Percentiles rank a stretch among this genome's conserved stretches.
Conservation (phyloP, 139 green algal genomes). For the Chlorokybus atmophyticus region DNA sequence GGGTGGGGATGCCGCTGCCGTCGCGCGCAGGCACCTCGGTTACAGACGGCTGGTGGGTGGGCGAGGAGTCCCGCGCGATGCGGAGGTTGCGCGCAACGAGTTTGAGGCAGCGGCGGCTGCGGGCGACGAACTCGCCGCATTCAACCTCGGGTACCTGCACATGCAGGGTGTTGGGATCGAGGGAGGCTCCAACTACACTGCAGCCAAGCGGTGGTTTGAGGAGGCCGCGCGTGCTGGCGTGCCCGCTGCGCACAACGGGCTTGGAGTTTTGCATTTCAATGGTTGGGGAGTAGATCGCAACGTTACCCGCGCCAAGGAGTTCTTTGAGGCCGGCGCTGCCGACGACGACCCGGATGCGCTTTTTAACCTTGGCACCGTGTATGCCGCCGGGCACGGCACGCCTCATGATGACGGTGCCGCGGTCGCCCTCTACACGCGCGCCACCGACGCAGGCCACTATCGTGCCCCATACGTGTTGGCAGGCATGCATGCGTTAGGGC, state of each 20-base stretch:
- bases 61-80: slow-evolving; percentile 36
- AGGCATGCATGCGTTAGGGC: slow-evolving; percentile 7
- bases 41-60: slow-evolving; percentile 47
- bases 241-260: slow-evolving; percentile 32
- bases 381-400: slow-evolving; percentile 15
- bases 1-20: too few relatives aligned
- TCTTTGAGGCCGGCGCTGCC: slow-evolving; percentile 24
- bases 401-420: not conserved
- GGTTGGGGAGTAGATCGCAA: slow-evolving; percentile 33
- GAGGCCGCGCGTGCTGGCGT: slow-evolving; percentile 28
- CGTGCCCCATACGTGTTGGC: slow-evolving; percentile 18
- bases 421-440: slow-evolving; percentile 12
- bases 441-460: slow-evolving; percentile 21
- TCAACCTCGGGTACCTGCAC: slow-evolving; percentile 56
- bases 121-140: slow-evolving; percentile 40
- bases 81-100: slow-evolving; percentile 32
- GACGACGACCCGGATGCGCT: slow-evolving; percentile 3
- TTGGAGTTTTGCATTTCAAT: slow-evolving; percentile 43
- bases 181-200: slow-evolving; percentile 28
- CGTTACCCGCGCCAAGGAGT: slow-evolving; percentile 24
- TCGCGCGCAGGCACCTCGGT: slow-evolving; percentile 36
- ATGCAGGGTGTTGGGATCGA: slow-evolving; percentile 32
- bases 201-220: slow-evolving; percentile 30
- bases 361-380: slow-evolving; percentile 26
- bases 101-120: slow-evolving; percentile 38